Conservation (phyloP, 495 filamentous ascomycete species). For the Penicillium paxilli region DNA sequence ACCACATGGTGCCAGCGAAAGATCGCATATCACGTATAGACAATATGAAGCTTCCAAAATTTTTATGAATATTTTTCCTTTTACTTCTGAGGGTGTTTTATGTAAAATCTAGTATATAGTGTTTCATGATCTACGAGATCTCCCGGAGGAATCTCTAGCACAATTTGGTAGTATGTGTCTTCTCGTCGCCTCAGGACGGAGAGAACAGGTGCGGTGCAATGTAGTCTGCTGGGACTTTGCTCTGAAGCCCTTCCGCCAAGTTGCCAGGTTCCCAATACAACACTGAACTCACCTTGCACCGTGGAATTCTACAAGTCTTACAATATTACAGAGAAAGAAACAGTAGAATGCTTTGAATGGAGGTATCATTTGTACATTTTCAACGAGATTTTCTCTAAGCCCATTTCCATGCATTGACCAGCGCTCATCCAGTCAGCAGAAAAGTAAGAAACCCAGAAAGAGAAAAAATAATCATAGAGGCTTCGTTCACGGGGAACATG, state of each 20-base stretch:
- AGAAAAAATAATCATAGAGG: slow-evolving; percentile 15
- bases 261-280: too few relatives aligned
- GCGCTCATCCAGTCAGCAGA: slow-evolving; percentile 42
- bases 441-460: slow-evolving; percentile 21
- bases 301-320: not conserved
- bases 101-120: too few relatives aligned
- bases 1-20: slow-evolving; percentile 14
- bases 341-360: not conserved
- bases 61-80: not conserved
- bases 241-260: too few relatives aligned
- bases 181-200: too few relatives aligned
- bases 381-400: slow-evolving; percentile 24
- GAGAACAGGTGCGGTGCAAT: too few relatives aligned
- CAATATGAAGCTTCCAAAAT: slow-evolving; percentile 31
- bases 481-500: slow-evolving; percentile 16
- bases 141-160: too few relatives aligned
- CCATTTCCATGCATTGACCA: slow-evolving; percentile 35
- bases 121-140: too few relatives aligned
- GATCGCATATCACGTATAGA: slow-evolving; percentile 30
- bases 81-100: too few relatives aligned
- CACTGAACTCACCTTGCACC: too few relatives aligned
- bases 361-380: slow-evolving; percentile 33
- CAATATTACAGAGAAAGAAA: not conserved
- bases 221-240: too few relatives aligned
- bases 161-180: too few relatives aligned